phyloP scores from a whole-genome alignment of 192 early-diverging fungal genomes.

The Allomyces macrogynus region DNA sequence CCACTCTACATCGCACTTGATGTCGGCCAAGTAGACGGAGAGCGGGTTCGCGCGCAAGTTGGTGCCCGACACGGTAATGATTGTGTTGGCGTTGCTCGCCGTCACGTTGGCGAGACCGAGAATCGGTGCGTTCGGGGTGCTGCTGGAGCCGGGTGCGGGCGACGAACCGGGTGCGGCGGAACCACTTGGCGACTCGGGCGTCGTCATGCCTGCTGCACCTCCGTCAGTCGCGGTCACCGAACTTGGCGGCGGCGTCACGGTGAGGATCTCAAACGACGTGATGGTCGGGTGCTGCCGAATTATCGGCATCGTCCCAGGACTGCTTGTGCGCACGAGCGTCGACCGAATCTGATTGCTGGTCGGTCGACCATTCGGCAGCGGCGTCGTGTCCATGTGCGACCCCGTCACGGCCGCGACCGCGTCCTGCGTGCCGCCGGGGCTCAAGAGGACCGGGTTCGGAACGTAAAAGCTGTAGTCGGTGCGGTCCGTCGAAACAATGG shows the following conservation, averaged over 20 bases:
- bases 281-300: background rate
- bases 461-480: background rate
- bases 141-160: too few species aligned
- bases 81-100: too few species aligned
- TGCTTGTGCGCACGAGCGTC: background rate
- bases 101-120: too few species aligned
- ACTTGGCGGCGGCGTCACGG: background rate
- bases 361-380: too few species aligned
- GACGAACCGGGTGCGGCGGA: too few species aligned
- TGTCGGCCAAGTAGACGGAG: background rate
- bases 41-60: background rate
- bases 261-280: background rate
- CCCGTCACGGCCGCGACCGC: background rate
- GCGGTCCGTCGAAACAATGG: background rate
- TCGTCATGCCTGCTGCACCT: too few species aligned
- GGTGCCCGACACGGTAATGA: background rate
- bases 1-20: background rate
- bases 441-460: background rate
- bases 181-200: too few species aligned
- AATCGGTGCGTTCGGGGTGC: too few species aligned
- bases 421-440: background rate
- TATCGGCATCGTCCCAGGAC: background rate
- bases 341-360: background rate
- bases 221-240: too few species aligned
- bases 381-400: background rate